Percentiles rank a stretch among this genome's conserved stretches.
Conservation (phyloP, 208 protist species). For the Leishmania arabica region DNA sequence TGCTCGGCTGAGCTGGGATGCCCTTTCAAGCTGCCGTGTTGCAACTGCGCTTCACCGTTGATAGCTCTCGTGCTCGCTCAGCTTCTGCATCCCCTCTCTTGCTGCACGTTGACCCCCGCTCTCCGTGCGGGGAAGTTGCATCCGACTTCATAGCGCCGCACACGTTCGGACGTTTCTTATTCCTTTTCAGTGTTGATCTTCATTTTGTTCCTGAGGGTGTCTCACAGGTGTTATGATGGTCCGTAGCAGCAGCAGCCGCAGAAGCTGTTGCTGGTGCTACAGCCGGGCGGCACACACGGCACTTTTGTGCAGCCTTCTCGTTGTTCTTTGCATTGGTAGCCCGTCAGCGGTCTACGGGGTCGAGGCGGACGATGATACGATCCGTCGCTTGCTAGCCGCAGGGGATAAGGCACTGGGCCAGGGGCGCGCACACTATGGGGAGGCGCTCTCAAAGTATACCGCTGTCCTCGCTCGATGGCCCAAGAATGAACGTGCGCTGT, state of each 20-base stretch:
- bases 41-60: neutral
- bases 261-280: neutral
- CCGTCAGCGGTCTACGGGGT: neutral
- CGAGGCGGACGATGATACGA: slow-evolving; percentile 40
- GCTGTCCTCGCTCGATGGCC: slow-evolving; percentile 64
- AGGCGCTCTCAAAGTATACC: slow-evolving; percentile 88
- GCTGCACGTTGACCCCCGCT: neutral
- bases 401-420: slow-evolving; percentile 73
- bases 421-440: slow-evolving; percentile 70
- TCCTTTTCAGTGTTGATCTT: neutral
- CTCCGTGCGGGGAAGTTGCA: neutral
- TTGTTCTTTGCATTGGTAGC: neutral
- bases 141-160: neutral
- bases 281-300: neutral
- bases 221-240: neutral
- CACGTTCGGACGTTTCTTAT: neutral
- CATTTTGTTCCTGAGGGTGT: neutral
- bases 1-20: no score
- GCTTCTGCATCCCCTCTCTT: neutral
- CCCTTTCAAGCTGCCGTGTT: neutral
- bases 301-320: neutral
- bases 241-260: no score
- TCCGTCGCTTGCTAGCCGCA: slow-evolving; percentile 51
- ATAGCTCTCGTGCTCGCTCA: neutral
- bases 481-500: slow-evolving; percentile 62